A percentile compares a stretch with the other conserved stretches of the same genome.
Evolutionary conservation across 176 grass and related monocot species (phyloP).

Genomic region (Pontederia paniculata): DNA sequence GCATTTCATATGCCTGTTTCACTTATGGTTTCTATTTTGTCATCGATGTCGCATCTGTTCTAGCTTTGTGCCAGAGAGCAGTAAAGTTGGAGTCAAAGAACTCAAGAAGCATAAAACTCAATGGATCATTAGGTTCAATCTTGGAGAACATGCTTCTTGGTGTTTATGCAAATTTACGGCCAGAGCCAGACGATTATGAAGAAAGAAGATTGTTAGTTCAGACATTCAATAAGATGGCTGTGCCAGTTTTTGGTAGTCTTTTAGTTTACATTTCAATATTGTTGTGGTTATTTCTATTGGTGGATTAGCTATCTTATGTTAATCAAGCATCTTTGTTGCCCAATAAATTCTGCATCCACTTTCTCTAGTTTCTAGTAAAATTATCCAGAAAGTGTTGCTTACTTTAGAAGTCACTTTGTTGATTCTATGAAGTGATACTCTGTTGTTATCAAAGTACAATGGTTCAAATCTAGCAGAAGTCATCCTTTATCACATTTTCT

Average conservation of each 20-base stretch:
- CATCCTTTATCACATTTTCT: background rate
- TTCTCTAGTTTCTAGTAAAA: background rate
- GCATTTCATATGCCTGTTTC: too few relatives aligned
- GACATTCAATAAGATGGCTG: slow-evolving; percentile 37
- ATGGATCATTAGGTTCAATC: too few relatives aligned
- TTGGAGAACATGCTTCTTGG: slow-evolving; percentile 30
- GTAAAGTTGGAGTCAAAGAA: too few relatives aligned
- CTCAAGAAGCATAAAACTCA: background rate
- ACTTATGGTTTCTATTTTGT: too few relatives aligned
- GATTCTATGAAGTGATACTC: background rate
- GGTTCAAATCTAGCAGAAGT: background rate
- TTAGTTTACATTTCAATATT: background rate
- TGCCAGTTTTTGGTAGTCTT: slow-evolving; percentile 45
- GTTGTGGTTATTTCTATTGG: background rate
- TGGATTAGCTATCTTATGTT: background rate
- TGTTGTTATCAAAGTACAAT: background rate
- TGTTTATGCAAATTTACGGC: slow-evolving; percentile 36
- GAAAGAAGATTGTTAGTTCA: slow-evolving; percentile 40
- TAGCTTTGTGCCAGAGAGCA: too few relatives aligned
- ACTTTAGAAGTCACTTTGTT: background rate
- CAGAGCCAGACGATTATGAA: slow-evolving; percentile 50
- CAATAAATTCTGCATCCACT: background rate
- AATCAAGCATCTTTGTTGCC: background rate
- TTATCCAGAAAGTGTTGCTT: background rate
- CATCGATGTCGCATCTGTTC: too few relatives aligned